Conservation (phyloP, 1,284 basidiomycete genomes). For the Malassezia caprae region DNA sequence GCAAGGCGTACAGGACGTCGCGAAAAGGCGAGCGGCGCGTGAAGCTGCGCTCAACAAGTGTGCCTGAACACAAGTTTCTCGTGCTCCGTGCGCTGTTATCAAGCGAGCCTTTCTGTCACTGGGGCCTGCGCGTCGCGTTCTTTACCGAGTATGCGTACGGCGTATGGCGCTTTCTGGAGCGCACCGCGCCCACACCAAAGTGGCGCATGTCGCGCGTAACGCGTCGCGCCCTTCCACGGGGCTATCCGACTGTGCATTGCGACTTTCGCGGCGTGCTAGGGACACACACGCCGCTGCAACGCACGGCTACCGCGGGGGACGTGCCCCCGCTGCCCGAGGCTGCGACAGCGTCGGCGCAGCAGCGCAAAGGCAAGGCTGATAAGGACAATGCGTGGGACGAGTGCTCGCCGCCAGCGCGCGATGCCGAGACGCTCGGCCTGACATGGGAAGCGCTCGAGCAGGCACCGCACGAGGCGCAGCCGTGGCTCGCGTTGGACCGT, state of each 20-base stretch:
- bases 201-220: background rate
- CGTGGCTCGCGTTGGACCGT: background rate
- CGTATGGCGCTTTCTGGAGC: conserved; percentile 22
- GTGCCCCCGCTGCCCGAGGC: conserved; percentile 8
- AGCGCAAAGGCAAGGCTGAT: background rate
- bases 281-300: conserved; percentile 14
- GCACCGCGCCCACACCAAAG: conserved; percentile 1
- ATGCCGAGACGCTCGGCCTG: conserved; percentile 9
- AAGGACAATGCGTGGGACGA: conserved; percentile 2
- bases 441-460: background rate
- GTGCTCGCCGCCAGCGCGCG: conserved; percentile 3
- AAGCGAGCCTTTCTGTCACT: conserved; percentile 40
- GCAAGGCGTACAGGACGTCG: background rate
- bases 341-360: background rate
- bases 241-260: conserved; percentile 23
- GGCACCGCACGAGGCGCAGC: background rate
- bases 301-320: background rate
- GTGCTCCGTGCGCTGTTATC: conserved; percentile 38
- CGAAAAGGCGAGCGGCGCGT: conserved; percentile 3
- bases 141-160: conserved; percentile 37
- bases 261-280: conserved; percentile 41
- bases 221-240: background rate
- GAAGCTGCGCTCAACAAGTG: background rate
- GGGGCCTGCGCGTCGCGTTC: conserved; percentile 38
- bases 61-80: conserved; percentile 37